These are phyloP conservation scores for Leccinum uliginosum DNA, from an alignment of 768 basidiomycete species.

Conservation along the genomic window DNA sequence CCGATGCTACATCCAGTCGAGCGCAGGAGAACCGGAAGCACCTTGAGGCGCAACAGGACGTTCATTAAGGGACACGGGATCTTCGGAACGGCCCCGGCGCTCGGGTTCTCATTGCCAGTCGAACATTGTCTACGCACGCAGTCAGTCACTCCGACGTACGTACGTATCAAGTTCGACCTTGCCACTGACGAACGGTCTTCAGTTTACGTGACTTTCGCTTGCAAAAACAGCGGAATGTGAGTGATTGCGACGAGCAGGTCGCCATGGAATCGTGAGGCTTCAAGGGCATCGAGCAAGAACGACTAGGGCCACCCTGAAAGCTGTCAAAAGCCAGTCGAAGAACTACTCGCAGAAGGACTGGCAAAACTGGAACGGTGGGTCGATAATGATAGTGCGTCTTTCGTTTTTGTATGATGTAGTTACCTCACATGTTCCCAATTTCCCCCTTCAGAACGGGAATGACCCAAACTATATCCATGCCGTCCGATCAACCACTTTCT, in stretches of 20 bases:
- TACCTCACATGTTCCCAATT: no score
- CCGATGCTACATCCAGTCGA: background rate
- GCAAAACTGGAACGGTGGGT: conserved; percentile 45
- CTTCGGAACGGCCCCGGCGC: background rate
- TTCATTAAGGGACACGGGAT: background rate
- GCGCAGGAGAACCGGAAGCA: background rate
- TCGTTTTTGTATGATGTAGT: no score
- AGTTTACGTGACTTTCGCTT: conserved; percentile 57
- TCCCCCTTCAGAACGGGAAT: no score
- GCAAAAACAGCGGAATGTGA: conserved; percentile 51
- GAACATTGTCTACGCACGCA: no score
- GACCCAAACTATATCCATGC: no score
- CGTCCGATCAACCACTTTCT: no score
- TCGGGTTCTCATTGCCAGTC: conserved; percentile 1
- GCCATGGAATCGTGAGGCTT: conserved; percentile 48
- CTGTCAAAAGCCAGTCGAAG: conserved; percentile 49
- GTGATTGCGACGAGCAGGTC: conserved; percentile 61
- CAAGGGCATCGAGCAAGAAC: conserved; percentile 42
- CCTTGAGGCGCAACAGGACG: background rate
- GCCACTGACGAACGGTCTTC: no score
- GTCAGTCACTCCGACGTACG: no score
- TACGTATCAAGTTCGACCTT: no score
- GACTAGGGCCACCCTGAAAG: conserved; percentile 43
- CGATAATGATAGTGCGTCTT: conserved; percentile 53
- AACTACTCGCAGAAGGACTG: conserved; percentile 46